Evolutionary conservation across 78 protist species (phyloP), one percentile per base, ranked within the genome.

Genomic region (Acrasis kona): DNA sequence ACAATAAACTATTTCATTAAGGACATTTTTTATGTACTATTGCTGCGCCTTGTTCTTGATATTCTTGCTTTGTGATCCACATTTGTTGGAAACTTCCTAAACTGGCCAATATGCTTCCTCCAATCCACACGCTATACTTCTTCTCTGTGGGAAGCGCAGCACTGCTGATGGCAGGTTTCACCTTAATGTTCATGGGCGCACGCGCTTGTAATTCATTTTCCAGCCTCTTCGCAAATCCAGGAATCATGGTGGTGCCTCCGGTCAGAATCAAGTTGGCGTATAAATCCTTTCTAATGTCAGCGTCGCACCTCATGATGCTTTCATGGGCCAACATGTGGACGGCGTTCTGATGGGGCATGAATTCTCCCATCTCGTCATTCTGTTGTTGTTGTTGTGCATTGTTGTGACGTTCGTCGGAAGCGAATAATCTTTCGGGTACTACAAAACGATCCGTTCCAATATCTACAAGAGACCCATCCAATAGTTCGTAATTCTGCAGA

Each of bases 61-160:
- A 87, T 41, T 87, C 88, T 30, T 77, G 83, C 68, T 76, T 76
- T 66, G 41, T 66, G 65, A 78, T 41, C 82, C 82, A 78, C 82
- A 78, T 78, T 34, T 68, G 30, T 28, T 10, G 64, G 72, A 76
- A 76, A 30, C 76, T 66, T 58, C 75, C 95, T 94, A 28, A 93
- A 79, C 92, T 87, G 39, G 94, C 95, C n/a, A 93, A 82, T 65
- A 95, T 87, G 41, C 97, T 91, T 9, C 98, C 99, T 35, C 99
- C 98, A 67, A 94, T 89, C 98, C 98, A 96, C 81, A 88, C 96
- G 9, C 95, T 82, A 89, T 89, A 93, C 80, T 87, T 87, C 34
- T 96, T 80, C 82, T 94, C 97, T 19, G 91, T 88, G 73, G 97
- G 89, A 19, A 50, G 19, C 19, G 61, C 19, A 50, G 61, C 34